Evolutionary conservation across 345 rosid genomes (phyloP), one percentile per base, ranked within the genome.

Genomic region (Pistacia integerrima): DNA sequence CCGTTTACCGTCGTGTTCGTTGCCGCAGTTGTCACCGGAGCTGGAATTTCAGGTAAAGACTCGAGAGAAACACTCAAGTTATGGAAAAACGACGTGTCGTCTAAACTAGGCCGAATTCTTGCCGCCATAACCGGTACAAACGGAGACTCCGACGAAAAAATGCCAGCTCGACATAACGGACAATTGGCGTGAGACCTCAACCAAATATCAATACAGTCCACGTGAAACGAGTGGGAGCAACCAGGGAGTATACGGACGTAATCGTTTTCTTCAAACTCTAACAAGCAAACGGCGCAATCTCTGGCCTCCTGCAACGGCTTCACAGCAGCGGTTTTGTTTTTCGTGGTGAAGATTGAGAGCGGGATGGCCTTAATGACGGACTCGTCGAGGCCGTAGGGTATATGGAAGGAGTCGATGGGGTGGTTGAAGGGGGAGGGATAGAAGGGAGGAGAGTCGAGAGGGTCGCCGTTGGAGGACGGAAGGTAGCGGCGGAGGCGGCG

Each of bases 141-240:
- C n/a, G 93, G 97, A 7, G 93, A 86, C 4, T 87, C 86, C 12
- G 88, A 73, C 8, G 86, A 81, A 70, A 90, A 85, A 36, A 94
- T 88, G 55, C 93, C 90, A 14, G 97, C 92, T 13, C 98, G 91
- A 77, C 98, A 94, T 35, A 94, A 82, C 1, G 98, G 98, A 73
- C 98, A 94, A 77, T 90, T 94, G 46, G 97, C 97, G 72, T 94
- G 98, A 28, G 97, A 91, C 49, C 94, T 86, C 6, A 94, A 81
- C 98, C 98, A 94, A 25, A 89, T 87, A 56, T 94, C 95, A 80
- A 94, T 94, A 82, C 98, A 94, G 60, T 94, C 98, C 36, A 93
- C 91, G 82, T 94, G 98, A 71, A 94, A 94, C 28, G 98, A 90
- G 66, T 94, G 98, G 49, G 86, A 86, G 69, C 98, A 94, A 8